Percentiles rank a stretch among this genome's conserved stretches.
Evolutionary conservation across 73 alveolate species (phyloP).

Genomic region (Tetrahymena elliotti): DNA sequence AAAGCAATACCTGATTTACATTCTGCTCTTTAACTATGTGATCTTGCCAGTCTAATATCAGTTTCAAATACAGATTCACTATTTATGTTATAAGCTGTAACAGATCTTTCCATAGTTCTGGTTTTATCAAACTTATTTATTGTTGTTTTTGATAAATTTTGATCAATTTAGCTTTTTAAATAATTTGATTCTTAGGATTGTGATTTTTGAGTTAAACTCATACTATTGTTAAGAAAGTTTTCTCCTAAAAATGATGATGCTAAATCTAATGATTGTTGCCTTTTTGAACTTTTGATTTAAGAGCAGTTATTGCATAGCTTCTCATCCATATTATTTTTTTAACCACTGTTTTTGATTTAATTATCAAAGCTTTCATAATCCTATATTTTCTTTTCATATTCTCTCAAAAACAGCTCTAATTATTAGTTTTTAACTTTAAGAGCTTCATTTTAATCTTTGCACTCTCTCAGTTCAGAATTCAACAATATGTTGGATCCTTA

Average conservation of each 20-base stretch:
- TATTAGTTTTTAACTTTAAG: not conserved
- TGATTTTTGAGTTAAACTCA: not conserved
- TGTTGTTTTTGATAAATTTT: not conserved
- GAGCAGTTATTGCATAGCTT: not conserved
- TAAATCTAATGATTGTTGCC: not conserved
- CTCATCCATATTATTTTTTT: not conserved
- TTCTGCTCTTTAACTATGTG: not conserved
- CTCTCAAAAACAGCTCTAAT: not conserved
- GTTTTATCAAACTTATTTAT: not conserved
- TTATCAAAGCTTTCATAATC: not conserved
- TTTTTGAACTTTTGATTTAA: not conserved
- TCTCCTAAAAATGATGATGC: not conserved
- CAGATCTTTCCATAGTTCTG: not conserved
- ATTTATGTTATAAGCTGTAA: not conserved
- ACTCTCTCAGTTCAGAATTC: not conserved
- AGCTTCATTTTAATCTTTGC: not conserved
- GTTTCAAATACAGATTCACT: not conserved
- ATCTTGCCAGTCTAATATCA: not conserved
- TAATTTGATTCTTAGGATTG: not conserved
- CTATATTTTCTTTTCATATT: not conserved
- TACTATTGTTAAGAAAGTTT: not conserved
- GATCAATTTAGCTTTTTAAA: not conserved
- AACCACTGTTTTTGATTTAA: not conserved
- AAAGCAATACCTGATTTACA: not conserved
- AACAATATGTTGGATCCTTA: not conserved